Conservation (phyloP, 2,329 filamentous ascomycete species). For the Ascochyta fabae region DNA sequence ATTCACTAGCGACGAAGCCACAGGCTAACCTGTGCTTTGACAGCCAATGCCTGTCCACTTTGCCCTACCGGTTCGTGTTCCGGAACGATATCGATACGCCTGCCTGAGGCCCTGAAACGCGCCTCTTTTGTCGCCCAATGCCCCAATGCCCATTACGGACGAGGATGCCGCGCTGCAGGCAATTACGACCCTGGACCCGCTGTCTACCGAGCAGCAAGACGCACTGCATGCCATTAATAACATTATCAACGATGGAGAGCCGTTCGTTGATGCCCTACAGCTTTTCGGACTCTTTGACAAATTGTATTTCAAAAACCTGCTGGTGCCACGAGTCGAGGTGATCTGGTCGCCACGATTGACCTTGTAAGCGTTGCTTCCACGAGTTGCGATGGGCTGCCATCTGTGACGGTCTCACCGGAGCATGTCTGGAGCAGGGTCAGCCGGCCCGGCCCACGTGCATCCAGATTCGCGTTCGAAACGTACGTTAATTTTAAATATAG, state of each 20-base stretch:
- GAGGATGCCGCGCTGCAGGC: conserved; percentile 51
- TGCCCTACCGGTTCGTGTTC: conserved; percentile 17
- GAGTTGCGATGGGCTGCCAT: conserved; percentile 1
- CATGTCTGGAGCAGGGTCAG: conserved; percentile 3
- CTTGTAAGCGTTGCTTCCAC: conserved; percentile 39
- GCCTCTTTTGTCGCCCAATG: conserved; percentile 15
- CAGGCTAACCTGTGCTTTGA: conserved; percentile 1
- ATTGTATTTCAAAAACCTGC: conserved; percentile 52
- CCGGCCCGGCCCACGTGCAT: conserved; percentile 18
- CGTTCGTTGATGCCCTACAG: conserved; percentile 51
- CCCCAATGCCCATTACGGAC: conserved; percentile 50
- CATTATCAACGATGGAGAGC: conserved; percentile 48
- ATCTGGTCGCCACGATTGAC: conserved; percentile 54
- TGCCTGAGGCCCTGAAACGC: conserved; percentile 17
- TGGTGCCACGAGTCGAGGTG: conserved; percentile 51
- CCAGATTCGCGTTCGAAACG: conserved; percentile 18
- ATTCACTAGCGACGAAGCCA: conserved; percentile 13
- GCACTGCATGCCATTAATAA: conserved; percentile 44
- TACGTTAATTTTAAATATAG: conserved; percentile 30
- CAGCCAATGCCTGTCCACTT: conserved; percentile 13
- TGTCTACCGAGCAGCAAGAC: conserved; percentile 43
- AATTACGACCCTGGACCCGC: conserved; percentile 43
- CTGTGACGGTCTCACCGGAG: conserved; percentile 15
- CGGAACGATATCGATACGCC: conserved; percentile 14
- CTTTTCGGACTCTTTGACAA: conserved; percentile 51